Percentiles rank a stretch among this genome's conserved stretches.
Conservation (phyloP, 148 eudicot genomes). For the Vaccinium macrocarpon region DNA sequence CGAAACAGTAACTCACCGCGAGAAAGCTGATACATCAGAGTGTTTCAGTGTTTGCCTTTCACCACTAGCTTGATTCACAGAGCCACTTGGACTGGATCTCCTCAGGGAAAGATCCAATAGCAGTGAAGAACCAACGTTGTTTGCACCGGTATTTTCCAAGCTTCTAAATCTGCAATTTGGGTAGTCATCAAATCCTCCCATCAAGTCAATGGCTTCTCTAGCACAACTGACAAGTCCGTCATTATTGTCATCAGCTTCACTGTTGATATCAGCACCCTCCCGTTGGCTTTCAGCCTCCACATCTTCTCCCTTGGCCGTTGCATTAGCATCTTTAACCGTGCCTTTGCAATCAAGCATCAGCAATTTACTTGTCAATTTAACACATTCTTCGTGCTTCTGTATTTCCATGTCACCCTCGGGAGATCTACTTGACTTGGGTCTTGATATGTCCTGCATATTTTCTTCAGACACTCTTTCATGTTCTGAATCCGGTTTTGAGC, state of each 20-base stretch:
- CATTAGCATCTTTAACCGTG: conserved; percentile 28
- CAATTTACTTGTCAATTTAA: conserved; percentile 24
- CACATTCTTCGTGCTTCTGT: conserved; percentile 24
- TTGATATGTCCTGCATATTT: conserved; percentile 27
- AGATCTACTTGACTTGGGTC: conserved; percentile 31
- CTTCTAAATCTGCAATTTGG: conserved; percentile 26
- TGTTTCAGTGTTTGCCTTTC: conserved; percentile 54
- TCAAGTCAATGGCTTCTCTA: conserved; percentile 74
- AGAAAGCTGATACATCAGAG: conserved; percentile 81
- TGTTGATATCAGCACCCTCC: conserved; percentile 23
- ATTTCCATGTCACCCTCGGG: conserved; percentile 27
- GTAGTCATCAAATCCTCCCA: conserved; percentile 61
- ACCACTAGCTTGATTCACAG: conserved; percentile 35
- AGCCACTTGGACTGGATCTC: conserved; percentile 45
- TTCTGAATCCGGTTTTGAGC: conserved; percentile 57
- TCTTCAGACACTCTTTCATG: conserved; percentile 36
- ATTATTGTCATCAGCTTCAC: conserved; percentile 28
- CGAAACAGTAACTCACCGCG: conserved; percentile 45
- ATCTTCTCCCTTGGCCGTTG: conserved; percentile 27
- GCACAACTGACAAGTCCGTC: conserved; percentile 25
- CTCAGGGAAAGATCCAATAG: conserved; percentile 71
- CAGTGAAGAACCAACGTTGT: conserved; percentile 40
- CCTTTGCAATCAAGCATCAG: conserved; percentile 27
- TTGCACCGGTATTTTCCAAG: conserved; percentile 31
- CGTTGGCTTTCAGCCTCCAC: conserved; percentile 18